A percentile compares a stretch with the other conserved stretches of the same genome.
phyloP scores from a whole-genome alignment of 257 asterid genomes.

The Cordia subcordata region DNA sequence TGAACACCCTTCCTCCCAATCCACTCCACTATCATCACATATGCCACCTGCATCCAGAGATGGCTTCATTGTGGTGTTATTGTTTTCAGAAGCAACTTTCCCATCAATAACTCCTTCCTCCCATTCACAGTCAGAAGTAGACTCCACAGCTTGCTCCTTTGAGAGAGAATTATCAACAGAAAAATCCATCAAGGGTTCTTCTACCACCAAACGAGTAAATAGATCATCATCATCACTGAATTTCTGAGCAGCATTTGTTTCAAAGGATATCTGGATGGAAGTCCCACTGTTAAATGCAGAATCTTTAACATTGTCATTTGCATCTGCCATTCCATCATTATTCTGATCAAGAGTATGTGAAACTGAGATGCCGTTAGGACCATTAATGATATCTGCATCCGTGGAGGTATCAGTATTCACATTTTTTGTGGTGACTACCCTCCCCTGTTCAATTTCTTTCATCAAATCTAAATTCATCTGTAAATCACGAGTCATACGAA shows the following conservation, averaged over 20 bases:
- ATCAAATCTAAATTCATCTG: constrained; percentile 93
- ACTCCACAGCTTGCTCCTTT: constrained; percentile 26
- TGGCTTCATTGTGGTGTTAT: constrained; percentile 16
- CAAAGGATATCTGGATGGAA: constrained; percentile 81
- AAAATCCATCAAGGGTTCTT: constrained; percentile 41
- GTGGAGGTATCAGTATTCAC: constrained; percentile 15
- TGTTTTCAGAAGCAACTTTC: constrained; percentile 14
- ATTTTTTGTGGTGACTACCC: constrained; percentile 17
- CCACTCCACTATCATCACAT: constrained; percentile 53
- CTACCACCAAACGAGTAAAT: constrained; percentile 71
- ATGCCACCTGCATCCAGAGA: constrained; percentile 25
- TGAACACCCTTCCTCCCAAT: constrained; percentile 66
- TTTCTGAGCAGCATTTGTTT: constrained; percentile 33
- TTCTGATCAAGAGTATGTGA: constrained; percentile 25
- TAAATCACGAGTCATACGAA: constrained; percentile 93
- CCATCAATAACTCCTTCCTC: constrained; percentile 57
- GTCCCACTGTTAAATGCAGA: constrained; percentile 31
- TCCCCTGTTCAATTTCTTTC: constrained; percentile 72
- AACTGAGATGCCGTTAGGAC: constrained; percentile 23
- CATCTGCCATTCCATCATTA: constrained; percentile 23
- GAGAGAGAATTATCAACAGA: constrained; percentile 35
- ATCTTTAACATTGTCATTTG: constrained; percentile 26
- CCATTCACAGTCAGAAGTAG: constrained; percentile 64
- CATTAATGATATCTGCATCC: constrained; percentile 22
- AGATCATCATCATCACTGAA: constrained; percentile 52